Conservation (phyloP, 169 alveolate species). For the Plasmodium relictum region DNA sequence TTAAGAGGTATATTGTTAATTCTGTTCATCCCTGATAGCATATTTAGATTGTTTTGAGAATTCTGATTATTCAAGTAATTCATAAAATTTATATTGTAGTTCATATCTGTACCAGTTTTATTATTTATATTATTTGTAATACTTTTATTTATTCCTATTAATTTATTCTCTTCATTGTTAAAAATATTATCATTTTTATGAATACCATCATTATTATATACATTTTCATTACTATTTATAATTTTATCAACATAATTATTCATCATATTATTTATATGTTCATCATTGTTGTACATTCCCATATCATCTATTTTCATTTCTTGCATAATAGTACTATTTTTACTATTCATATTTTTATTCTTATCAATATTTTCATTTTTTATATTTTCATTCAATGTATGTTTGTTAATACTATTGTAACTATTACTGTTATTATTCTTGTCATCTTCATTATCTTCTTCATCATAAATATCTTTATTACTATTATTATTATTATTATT, state of each 20-base stretch:
- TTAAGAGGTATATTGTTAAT: conserved; percentile 30
- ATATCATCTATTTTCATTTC: conserved; percentile 24
- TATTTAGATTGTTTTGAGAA: neutral
- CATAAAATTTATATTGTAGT: conserved; percentile 19
- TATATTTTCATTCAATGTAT: neutral
- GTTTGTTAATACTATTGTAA: neutral
- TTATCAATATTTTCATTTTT: neutral
- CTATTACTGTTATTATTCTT: neutral
- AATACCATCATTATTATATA: conserved; percentile 15
- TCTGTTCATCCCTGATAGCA: conserved; percentile 7
- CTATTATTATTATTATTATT: conserved; percentile 13
- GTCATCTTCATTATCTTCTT: neutral
- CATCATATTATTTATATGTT: conserved; percentile 2
- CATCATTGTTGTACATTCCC: conserved; percentile 8
- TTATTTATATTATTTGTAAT: neutral
- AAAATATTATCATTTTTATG: conserved; percentile 12
- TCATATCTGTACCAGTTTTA: conserved; percentile 10
- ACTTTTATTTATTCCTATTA: neutral
- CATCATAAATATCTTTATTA: neutral
- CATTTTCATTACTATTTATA: conserved; percentile 23
- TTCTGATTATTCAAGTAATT: conserved; percentile 17
- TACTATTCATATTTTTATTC: conserved; percentile 5
- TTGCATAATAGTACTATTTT: conserved; percentile 1
- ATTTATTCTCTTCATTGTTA: conserved; percentile 16
- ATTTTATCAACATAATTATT: conserved; percentile 6